Conservation (phyloP, 1,284 basidiomycete genomes). For the Trichosporon sp. region DNA sequence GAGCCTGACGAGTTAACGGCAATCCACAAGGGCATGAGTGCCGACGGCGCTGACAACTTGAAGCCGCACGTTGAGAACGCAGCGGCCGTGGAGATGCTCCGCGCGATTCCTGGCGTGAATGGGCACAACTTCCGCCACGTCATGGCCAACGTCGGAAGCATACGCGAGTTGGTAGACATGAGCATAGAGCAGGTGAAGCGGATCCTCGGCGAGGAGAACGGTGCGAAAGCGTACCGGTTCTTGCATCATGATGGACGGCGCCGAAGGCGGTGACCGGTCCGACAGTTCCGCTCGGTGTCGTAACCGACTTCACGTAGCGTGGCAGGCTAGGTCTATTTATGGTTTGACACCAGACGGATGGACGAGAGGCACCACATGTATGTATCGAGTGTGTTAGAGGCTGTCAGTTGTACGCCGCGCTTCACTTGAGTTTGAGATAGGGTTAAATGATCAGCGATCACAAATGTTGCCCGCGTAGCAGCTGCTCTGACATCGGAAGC, state of each 20-base stretch:
- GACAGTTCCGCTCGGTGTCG: neutral
- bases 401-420: neutral
- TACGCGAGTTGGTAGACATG: conserved; percentile 71
- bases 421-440: neutral
- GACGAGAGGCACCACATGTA: neutral
- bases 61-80: conserved; percentile 36
- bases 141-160: conserved; percentile 68
- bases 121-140: conserved; percentile 81
- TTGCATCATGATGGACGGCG: conserved; percentile 59
- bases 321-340: neutral
- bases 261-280: neutral
- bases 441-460: no score
- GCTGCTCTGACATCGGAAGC: no score
- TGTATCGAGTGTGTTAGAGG: neutral
- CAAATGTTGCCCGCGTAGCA: no score
- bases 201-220: conserved; percentile 75
- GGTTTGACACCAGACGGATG: neutral
- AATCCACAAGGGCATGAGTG: conserved; percentile 63
- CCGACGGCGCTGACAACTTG: conserved; percentile 19
- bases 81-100: conserved; percentile 48
- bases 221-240: conserved; percentile 71
- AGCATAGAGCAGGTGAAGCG: conserved; percentile 60
- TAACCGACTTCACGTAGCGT: neutral
- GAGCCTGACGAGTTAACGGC: conserved; percentile 78
- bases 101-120: conserved; percentile 59